Conservation (phyloP, 352 stramenopile species). For the Pelagophyceae sp. region DNA sequence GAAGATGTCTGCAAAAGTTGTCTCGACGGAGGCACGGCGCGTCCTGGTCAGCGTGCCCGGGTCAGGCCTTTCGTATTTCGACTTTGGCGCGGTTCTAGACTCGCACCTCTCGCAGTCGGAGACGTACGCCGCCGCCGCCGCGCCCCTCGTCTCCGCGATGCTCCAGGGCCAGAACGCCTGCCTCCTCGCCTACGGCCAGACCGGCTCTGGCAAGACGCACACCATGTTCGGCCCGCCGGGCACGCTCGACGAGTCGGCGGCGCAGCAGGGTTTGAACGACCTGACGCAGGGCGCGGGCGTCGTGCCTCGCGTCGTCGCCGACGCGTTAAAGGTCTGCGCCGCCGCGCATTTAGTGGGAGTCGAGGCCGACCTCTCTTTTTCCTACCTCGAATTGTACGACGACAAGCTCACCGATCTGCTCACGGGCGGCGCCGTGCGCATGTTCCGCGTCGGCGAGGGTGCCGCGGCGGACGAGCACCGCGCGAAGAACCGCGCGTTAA, state of each 20-base stretch:
- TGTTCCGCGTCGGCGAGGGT: constrained; percentile 26
- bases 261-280: constrained; percentile 14
- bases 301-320: constrained; percentile 41
- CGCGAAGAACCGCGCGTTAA: background rate
- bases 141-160: constrained; percentile 37
- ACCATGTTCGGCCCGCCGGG: constrained; percentile 37
- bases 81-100: constrained; percentile 40
- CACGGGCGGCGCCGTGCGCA: constrained; percentile 38
- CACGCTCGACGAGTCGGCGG: background rate
- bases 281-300: constrained; percentile 32
- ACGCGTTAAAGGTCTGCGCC: constrained; percentile 35
- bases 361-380: constrained; percentile 31
- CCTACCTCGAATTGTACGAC: constrained; percentile 44
- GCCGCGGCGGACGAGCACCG: constrained; percentile 13
- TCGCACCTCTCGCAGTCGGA: constrained; percentile 26
- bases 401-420: constrained; percentile 44
- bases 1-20: constrained; percentile 21
- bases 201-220: constrained; percentile 38
- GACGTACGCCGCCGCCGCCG: constrained; percentile 29
- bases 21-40: background rate
- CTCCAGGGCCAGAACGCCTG: constrained; percentile 47
- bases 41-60: constrained; percentile 38
- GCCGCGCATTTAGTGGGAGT: constrained; percentile 39
- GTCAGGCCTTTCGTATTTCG: constrained; percentile 37
- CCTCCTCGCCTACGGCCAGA: constrained; percentile 48